These are phyloP conservation scores for Malassezia pachydermatis DNA, from an alignment of 1,284 basidiomycete species.

Conservation along the genomic window DNA sequence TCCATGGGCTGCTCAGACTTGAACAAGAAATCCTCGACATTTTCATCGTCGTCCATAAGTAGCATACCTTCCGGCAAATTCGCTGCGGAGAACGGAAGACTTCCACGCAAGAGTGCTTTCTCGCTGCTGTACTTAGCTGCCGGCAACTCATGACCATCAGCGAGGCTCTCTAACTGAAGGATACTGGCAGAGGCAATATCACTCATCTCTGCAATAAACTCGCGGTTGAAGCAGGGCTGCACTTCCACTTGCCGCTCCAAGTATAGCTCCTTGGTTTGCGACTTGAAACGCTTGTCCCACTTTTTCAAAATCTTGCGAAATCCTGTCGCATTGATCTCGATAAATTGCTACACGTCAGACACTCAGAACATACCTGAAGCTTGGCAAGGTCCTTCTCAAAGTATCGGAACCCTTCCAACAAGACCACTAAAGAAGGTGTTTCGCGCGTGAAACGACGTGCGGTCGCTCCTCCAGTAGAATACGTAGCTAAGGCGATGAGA, in stretches of 20 bases:
- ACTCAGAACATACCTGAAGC: slow-evolving; percentile 50
- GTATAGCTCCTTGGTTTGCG: slow-evolving; percentile 89
- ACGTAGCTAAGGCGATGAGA: slow-evolving; percentile 48
- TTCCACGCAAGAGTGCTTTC: slow-evolving; percentile 5
- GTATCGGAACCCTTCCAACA: slow-evolving; percentile 89
- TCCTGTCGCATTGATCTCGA: slow-evolving; percentile 94
- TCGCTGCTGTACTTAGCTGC: slow-evolving; percentile 11
- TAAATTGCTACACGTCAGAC: slow-evolving; percentile 62
- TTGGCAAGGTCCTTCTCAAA: slow-evolving; percentile 93
- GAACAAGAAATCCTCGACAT: slow-evolving; percentile 20
- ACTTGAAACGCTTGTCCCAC: slow-evolving; percentile 93
- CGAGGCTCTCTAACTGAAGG: slow-evolving; percentile 70
- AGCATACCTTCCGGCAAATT: slow-evolving; percentile 10
- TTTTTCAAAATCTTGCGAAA: slow-evolving; percentile 98
- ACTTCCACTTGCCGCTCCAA: slow-evolving; percentile 94
- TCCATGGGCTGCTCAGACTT: slow-evolving; percentile 36
- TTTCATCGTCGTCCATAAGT: slow-evolving; percentile 11
- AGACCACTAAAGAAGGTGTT: slow-evolving; percentile 51
- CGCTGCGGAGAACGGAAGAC: slow-evolving; percentile 7
- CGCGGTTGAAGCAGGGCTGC: slow-evolving; percentile 69
- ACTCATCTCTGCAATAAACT: slow-evolving; percentile 90
- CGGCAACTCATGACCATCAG: slow-evolving; percentile 25
- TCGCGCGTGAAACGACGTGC: slow-evolving; percentile 32
- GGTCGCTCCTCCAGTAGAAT: slow-evolving; percentile 6
- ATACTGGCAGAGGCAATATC: slow-evolving; percentile 89